Evolutionary conservation across 1,284 basidiomycete species (phyloP), one percentile per base, ranked within the genome.

Genomic region (Caloboletus inedulis): DNA sequence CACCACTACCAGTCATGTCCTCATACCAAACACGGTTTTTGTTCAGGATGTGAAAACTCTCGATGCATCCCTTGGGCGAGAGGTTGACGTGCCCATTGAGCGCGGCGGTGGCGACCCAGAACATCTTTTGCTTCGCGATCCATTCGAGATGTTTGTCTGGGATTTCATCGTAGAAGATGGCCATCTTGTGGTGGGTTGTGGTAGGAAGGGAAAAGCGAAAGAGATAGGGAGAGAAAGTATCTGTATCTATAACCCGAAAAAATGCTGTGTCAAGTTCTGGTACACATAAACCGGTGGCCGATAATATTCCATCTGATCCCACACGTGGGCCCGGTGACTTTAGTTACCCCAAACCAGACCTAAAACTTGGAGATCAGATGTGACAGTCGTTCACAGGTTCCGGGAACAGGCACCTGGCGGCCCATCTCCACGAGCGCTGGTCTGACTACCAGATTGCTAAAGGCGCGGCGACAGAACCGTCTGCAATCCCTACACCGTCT

Each of bases 21-120:
- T 84, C 80, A 49, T 84, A 84, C 80, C 81, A 83, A 6, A 81
- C 78, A 42, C 66, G 66, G 30, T 72, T 74, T 18, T 72, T 63
- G 49, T 76, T 69, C n/a, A 75, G 63, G 49, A 83, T 62, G 56
- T 81, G 80, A 59, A 84, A 82, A 16, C 62, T 63, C 5, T 59
- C 55, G 12, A 66, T 50, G n/a, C 29, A 55, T 31, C 61, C 67
- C 27, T 84, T 83, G 0, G 80, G 78, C 0, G 79, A 81, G 25
- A 83, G 58, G 55, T 83, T 83, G 37, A 84, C 72, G 49, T 80
- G 77, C 0, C 81, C 82, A 9, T 76, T 69, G 9, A 82, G 72
- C 6, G 81, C 80, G 0, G 80, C 77, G 3, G 78, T 77, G 0
- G 78, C 79, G 4, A 84, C 78, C 78, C 79, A 84, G 60, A 84